These are phyloP conservation scores for Scytalidium lignicola DNA, from an alignment of 2,329 filamentous ascomycete genomes.

Conservation along the genomic window DNA sequence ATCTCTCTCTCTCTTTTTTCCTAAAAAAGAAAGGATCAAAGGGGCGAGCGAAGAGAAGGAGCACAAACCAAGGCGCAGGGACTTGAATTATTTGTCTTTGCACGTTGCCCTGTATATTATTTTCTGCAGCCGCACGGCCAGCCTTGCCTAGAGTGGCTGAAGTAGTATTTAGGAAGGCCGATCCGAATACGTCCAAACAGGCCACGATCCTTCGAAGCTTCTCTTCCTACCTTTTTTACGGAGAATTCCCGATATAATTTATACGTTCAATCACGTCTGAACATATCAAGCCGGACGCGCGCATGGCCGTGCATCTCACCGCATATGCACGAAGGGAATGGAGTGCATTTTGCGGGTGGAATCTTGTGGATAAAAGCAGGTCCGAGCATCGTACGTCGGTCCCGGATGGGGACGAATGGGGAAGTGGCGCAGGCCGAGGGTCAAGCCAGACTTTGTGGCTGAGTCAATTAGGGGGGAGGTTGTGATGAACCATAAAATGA, in stretches of 20 bases:
- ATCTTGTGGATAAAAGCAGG: not conserved
- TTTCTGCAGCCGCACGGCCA: not conserved
- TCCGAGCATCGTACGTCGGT: not conserved
- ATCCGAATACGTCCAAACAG: not conserved
- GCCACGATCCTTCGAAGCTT: not conserved
- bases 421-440: not conserved
- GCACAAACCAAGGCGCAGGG: not conserved
- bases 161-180: not conserved
- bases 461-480: too few species aligned
- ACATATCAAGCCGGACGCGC: not conserved
- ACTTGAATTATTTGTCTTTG: not conserved
- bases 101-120: not conserved
- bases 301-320: not conserved
- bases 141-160: not conserved
- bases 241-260: not conserved
- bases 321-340: not conserved
- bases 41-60: not conserved
- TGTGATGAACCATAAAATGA: too few species aligned
- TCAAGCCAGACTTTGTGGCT: too few species aligned
- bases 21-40: not conserved
- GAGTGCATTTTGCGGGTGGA: not conserved
- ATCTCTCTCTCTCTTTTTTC: too few species aligned
- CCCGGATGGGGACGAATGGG: not conserved
- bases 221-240: not conserved
- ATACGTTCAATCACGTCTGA: not conserved